phyloP scores from a whole-genome alignment of 2,329 filamentous ascomycete genomes.

The Huntiella abstrusa region DNA sequence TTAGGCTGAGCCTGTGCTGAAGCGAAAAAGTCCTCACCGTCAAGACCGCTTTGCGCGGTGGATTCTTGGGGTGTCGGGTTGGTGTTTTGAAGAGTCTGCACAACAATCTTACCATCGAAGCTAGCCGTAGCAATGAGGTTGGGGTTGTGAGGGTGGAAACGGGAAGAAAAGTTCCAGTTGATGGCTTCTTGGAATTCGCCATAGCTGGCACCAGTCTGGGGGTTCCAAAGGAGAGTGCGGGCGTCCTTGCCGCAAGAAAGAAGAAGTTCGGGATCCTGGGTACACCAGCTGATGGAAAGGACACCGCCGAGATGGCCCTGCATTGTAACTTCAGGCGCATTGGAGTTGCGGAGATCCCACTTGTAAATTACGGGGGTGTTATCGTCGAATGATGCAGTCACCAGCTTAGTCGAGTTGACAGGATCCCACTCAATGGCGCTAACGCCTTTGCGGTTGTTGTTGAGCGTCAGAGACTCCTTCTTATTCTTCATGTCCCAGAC shows the following conservation, averaged over 20 bases:
- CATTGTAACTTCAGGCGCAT: slow-evolving; percentile 75
- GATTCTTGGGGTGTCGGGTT: slow-evolving; percentile 55
- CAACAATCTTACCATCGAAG: slow-evolving; percentile 87
- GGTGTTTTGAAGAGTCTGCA: slow-evolving; percentile 89
- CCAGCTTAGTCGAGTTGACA: slow-evolving; percentile 79
- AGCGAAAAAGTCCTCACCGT: slow-evolving; percentile 92
- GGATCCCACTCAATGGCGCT: slow-evolving; percentile 97
- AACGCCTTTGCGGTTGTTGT: slow-evolving; percentile 85
- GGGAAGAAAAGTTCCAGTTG: slow-evolving; percentile 97
- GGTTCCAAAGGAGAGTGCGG: slow-evolving; percentile 88
- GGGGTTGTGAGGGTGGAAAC: slow-evolving; percentile 86
- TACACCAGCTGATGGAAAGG: slow-evolving; percentile 86
- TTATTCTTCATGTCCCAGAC: slow-evolving; percentile 98
- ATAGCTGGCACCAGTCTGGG: slow-evolving; percentile 67
- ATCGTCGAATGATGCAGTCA: slow-evolving; percentile 83
- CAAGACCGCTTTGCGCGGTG: slow-evolving; percentile 48
- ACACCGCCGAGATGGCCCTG: slow-evolving; percentile 90
- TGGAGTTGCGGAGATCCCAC: slow-evolving; percentile 92
- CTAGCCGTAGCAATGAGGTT: slow-evolving; percentile 85
- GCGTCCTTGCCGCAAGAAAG: slow-evolving; percentile 96
- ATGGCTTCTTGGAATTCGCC: slow-evolving; percentile 94
- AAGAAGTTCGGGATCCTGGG: slow-evolving; percentile 71
- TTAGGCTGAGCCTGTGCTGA: slow-evolving; percentile 85
- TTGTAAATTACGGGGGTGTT: slow-evolving; percentile 72
- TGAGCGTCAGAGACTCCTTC: slow-evolving; percentile 89